Evolutionary conservation across 2,329 filamentous ascomycete genomes (phyloP).

Genomic region (Trichoderma endophyticum): DNA sequence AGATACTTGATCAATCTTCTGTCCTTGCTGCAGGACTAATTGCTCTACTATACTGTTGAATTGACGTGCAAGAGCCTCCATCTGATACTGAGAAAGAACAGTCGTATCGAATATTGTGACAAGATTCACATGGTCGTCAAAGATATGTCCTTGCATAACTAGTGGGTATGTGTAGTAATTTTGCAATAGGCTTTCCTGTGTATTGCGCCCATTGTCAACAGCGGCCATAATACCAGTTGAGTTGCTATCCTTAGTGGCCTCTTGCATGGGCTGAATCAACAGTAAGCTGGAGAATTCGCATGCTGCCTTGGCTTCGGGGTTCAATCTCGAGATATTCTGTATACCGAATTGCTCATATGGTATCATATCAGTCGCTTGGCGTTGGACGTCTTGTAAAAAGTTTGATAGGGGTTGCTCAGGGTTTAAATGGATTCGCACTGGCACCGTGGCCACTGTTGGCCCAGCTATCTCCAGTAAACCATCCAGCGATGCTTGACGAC

Average conservation of each 20-base stretch:
- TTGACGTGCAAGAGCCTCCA: not conserved
- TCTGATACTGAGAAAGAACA: not conserved
- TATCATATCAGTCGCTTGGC: conserved; percentile 25
- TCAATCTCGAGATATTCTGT: conserved; percentile 26
- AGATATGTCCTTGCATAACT: not conserved
- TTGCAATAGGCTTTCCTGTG: not conserved
- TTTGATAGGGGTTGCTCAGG: not conserved
- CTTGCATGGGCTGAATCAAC: conserved; percentile 16
- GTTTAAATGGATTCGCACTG: conserved; percentile 18
- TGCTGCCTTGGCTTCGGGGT: conserved; percentile 17
- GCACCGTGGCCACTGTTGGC: conserved; percentile 21
- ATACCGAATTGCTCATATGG: conserved; percentile 28
- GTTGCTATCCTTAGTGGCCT: not conserved
- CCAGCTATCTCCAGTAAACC: conserved; percentile 2
- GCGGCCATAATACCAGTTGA: not conserved
- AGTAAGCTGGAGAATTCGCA: conserved; percentile 17
- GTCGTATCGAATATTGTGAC: not conserved
- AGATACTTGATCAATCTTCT: not conserved
- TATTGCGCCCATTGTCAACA: not conserved
- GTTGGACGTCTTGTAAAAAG: conserved; percentile 24
- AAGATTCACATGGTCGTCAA: not conserved
- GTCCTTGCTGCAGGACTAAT: not conserved
- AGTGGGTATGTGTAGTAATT: conserved; percentile 15
- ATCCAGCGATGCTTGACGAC: not conserved
- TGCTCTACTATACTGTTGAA: not conserved